Evolutionary conservation across 768 basidiomycete species (phyloP).

Genomic region (Amanita inopinata): DNA sequence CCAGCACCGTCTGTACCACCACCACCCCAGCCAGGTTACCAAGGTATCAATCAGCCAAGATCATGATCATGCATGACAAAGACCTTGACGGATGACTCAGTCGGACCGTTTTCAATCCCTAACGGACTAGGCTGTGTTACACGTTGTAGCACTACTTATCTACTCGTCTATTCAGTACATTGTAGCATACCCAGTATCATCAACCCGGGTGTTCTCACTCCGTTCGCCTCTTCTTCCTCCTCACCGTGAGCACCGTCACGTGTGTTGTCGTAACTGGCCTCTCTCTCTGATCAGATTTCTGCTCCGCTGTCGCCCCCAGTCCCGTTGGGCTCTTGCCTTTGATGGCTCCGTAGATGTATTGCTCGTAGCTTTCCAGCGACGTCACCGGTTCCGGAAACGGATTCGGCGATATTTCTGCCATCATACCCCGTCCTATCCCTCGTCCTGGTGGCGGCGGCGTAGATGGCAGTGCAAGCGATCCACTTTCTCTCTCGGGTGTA

Average conservation of each 20-base stretch:
- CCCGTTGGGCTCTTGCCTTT: constrained; percentile 19
- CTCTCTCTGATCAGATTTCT: constrained; percentile 9
- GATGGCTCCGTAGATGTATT: constrained; percentile 51
- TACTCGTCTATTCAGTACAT: too few species aligned
- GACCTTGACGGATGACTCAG: too few species aligned
- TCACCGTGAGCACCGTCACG: constrained; percentile 52
- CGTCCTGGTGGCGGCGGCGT: constrained; percentile 39
- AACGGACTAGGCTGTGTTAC: too few species aligned
- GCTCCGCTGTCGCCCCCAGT: constrained; percentile 1
- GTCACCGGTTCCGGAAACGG: constrained; percentile 58
- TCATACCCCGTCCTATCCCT: constrained; percentile 13
- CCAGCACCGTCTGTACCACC: too few species aligned
- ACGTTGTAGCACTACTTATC: too few species aligned
- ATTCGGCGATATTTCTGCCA: constrained; percentile 50
- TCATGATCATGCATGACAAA: too few species aligned
- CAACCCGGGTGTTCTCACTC: constrained; percentile 14
- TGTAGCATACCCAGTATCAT: constrained; percentile 8
- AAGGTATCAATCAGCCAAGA: too few species aligned
- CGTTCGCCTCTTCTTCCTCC: constrained; percentile 43
- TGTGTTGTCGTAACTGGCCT: too few species aligned
- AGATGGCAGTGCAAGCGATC: constrained; percentile 32
- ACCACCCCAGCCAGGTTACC: too few species aligned
- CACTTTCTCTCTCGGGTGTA: constrained; percentile 31
- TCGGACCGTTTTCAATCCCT: too few species aligned
- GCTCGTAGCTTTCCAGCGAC: constrained; percentile 50